Evolutionary conservation across 2,329 filamentous ascomycete species (phyloP), one percentile per base, ranked within the genome.

Genomic region (Sarocladium brachiariae): DNA sequence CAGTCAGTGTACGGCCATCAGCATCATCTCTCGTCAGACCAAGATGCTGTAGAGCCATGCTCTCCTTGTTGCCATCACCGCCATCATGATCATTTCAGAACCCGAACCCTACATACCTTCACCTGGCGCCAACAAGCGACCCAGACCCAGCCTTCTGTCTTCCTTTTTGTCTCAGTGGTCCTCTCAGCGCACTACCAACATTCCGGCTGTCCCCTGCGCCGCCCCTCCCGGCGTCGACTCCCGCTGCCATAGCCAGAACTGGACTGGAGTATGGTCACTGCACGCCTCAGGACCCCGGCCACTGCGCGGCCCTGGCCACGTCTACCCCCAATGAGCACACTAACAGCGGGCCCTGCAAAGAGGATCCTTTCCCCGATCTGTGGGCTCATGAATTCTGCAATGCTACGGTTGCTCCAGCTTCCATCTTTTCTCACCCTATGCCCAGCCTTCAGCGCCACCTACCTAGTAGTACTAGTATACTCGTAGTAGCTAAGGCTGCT

Each of bases 331-430:
- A 30, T 7, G 27, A 30, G 27, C 13, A 13, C n/a, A 45, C 39
- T 45, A 47, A 25, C 43, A 25, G 43, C 7, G 7, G 25, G 16
- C 43, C 23, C 27, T 21, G 7, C 16, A 47, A 47, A 47, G 46
- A 25, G 46, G 46, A 49, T 49, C 30, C 46, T 49, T n/a, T 49
- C 46, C 46, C 31, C 46, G 46, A 49, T 49, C 46, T 27, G 46
- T 21, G 19, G 46, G 46, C 25, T 47, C 43, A n/a, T 46, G 16
- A 7, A 16, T 8, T 6, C 34, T 37, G 34, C 10, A n/a, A n/a
- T 19, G 37, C 16, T 13, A 30, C 27, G 7, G 16, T 37, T 18
- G 34, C 8, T 18, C 34, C 34, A 37, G 34, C 34, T 37, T 37
- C 7, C 34, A 6, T n/a, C 8, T 13, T 30, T 13, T 7, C 34